phyloP scores from a whole-genome alignment of 192 early-diverging fungal genomes.

The Diversispora eburnea region DNA sequence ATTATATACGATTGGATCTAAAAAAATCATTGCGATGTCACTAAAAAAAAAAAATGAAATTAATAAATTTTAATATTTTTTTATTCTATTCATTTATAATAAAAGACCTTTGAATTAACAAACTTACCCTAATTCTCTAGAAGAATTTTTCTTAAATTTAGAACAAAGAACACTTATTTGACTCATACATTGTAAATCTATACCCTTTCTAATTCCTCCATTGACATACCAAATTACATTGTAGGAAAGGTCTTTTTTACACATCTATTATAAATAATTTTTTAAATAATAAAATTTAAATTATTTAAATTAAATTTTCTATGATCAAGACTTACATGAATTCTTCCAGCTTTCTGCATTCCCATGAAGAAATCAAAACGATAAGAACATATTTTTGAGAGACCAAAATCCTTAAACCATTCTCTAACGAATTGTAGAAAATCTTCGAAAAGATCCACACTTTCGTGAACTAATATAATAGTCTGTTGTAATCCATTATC shows the following conservation, averaged over 20 bases:
- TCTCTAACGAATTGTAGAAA: constrained; percentile 10
- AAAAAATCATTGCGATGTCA: constrained; percentile 22
- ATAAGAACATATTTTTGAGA: constrained; percentile 22
- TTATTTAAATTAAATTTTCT: neutral
- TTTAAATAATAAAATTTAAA: neutral
- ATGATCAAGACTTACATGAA: constrained; percentile 2
- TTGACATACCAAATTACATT: constrained; percentile 27
- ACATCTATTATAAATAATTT: constrained; percentile 15
- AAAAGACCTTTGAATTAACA: neutral
- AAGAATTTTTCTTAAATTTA: constrained; percentile 17
- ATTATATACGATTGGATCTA: constrained; percentile 19
- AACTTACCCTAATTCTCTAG: neutral
- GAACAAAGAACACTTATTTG: neutral
- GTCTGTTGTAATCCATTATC: neutral
- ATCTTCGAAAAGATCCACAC: neutral
- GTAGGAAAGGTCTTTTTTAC: constrained; percentile 19
- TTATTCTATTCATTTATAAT: neutral
- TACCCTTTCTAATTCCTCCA: constrained; percentile 22
- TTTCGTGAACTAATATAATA: constrained; percentile 13
- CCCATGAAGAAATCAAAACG: constrained; percentile 28
- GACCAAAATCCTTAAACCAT: constrained; percentile 7
- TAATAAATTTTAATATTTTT: too few species aligned
- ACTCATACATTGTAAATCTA: constrained; percentile 3
- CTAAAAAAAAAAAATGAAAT: neutral
- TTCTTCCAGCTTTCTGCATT: constrained; percentile 21